These are phyloP conservation scores for Panicum virgatum DNA, from an alignment of 202 grass and related monocot genomes.

Conservation along the genomic window DNA sequence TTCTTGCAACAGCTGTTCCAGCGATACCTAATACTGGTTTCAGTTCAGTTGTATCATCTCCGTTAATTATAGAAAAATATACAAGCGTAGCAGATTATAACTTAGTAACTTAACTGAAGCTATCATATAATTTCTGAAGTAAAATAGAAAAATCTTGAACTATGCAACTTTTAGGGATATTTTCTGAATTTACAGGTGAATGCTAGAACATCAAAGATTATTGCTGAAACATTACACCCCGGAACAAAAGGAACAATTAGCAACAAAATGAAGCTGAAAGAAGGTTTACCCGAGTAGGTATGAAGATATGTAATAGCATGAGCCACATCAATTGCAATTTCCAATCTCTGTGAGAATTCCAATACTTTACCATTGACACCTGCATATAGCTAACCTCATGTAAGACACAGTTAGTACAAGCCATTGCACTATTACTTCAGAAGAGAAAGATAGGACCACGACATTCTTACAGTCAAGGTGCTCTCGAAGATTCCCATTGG, in stretches of 20 bases:
- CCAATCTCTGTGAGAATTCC: constrained; percentile 63
- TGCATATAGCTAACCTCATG: constrained; percentile 44
- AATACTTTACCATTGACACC: constrained; percentile 65
- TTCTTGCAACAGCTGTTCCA: constrained; percentile 8
- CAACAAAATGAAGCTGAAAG: constrained; percentile 22
- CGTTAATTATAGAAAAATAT: constrained; percentile 16
- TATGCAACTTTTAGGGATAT: not conserved
- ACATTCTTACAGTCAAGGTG: constrained; percentile 79
- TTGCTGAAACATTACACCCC: not conserved
- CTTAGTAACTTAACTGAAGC: not conserved
- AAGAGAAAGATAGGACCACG: not conserved
- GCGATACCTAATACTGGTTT: not conserved
- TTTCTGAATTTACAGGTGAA: constrained; percentile 14
- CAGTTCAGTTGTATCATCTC: constrained; percentile 2
- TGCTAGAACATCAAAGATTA: not conserved
- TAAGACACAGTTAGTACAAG: constrained; percentile 19
- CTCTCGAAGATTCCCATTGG: constrained; percentile 89
- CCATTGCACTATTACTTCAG: not conserved
- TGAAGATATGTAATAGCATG: constrained; percentile 97
- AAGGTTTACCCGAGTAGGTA: constrained; percentile 73
- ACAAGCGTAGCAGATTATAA: not conserved
- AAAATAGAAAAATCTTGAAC: not conserved
- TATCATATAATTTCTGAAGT: not conserved
- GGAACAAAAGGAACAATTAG: not conserved
- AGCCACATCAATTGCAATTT: constrained; percentile 91